Evolutionary conservation across 2,329 filamentous ascomycete genomes (phyloP), one percentile per base, ranked within the genome.

Genomic region (Talaromyces pinophilus): DNA sequence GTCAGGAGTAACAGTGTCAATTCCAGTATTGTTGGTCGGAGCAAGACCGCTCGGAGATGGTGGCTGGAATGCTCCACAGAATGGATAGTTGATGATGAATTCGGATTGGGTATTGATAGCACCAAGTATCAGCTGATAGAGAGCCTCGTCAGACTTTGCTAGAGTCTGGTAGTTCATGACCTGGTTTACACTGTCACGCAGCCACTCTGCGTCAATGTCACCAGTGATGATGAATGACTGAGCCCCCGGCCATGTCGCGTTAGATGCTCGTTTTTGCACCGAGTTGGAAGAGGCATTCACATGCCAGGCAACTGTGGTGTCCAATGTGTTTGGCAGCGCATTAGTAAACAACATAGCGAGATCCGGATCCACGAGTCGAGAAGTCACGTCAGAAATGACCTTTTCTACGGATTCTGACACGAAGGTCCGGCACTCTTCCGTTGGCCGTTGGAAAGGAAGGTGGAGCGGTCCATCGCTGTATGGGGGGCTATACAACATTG

Each of bases 51-150:
- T 93, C 6, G 93, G 92, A 2, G 92, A 90, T 0, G 95, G 95
- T 4, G 95, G 94, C 77, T 99, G 95, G 79, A 98, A 99, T 19
- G 95, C 95, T 78, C 99, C 98, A 84, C 95, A 99, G 81, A 98
- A 99, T 0, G 95, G 95, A 1, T 91, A 93, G 73, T 92, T 88
- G 69, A 98, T 97, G 50, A 99, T 92, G 74, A 93, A 98, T 78
- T 98, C 94, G 17, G 92, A 86, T 79, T 99, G 95, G 0, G 95
- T 98, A 77, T 97, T 96, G 80, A 98, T 97, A 50, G 94, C 94
- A 25, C 95, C 95, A 1, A 96, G 82, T 30, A 99, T 92, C 63
- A 99, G 82, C 69, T 86, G 89, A 75, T 90, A 88, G 61, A 99
- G 89, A 50, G 85, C 86, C 46, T 87, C 86, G 74, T 98, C 93